phyloP scores from a whole-genome alignment of 305 asterid species.

The Coffea humblotiana region DNA sequence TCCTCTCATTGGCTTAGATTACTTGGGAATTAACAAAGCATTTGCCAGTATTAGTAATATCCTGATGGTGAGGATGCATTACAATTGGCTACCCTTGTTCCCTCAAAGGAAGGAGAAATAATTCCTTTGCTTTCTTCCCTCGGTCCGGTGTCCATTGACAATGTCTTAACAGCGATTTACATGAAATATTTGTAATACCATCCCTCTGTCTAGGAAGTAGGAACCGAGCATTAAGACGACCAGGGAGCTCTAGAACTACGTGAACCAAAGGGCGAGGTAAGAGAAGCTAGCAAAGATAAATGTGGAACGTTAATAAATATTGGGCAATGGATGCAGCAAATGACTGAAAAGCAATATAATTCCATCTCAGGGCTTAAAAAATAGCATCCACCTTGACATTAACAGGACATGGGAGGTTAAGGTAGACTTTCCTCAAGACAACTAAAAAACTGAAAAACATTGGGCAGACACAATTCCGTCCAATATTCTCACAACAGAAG shows the following conservation, averaged over 20 bases:
- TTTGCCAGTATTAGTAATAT: not conserved
- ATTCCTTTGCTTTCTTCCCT: not conserved
- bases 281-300: not conserved
- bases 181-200: not conserved
- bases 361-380: not conserved
- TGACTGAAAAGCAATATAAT: not conserved
- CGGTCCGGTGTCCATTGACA: not conserved
- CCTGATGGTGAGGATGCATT: not conserved
- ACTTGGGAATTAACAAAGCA: not conserved
- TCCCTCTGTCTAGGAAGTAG: not conserved
- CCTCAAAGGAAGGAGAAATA: too few relatives aligned
- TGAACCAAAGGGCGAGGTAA: too few relatives aligned
- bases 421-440: not conserved
- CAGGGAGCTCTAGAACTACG: too few relatives aligned
- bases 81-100: too few relatives aligned
- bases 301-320: not conserved
- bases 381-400: not conserved
- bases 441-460: not conserved
- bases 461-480: too few relatives aligned
- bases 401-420: not conserved
- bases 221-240: not conserved
- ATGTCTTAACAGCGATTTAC: not conserved
- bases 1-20: not conserved
- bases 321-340: not conserved
- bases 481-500: too few relatives aligned